A percentile compares a stretch with the other conserved stretches of the same genome.
Conservation (phyloP, 1,284 basidiomycete genomes). For the Stygiomarasmius scandens region DNA sequence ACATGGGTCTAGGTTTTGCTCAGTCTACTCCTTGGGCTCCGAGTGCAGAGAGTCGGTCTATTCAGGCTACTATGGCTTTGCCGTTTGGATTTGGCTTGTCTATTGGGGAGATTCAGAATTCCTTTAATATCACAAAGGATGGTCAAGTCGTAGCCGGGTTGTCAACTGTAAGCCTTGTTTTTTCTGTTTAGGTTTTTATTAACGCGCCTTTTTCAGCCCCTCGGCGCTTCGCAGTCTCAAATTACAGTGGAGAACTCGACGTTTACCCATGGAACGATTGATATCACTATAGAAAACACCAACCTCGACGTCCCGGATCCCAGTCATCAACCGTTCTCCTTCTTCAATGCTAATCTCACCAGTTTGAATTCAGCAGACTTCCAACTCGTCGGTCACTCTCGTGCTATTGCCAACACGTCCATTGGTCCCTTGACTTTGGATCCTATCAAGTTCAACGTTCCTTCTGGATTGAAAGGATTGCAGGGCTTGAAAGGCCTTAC, state of each 20-base stretch:
- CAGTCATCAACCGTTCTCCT: conserved; percentile 54
- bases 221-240: conserved; percentile 60
- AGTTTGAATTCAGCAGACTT: conserved; percentile 51
- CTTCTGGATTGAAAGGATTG: conserved; percentile 66
- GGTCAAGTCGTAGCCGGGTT: conserved; percentile 54
- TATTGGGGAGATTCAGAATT: conserved; percentile 70
- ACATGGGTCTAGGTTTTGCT: conserved; percentile 63
- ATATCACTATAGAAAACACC: conserved; percentile 65
- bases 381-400: conserved; percentile 63
- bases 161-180: conserved; percentile 48
- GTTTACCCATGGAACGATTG: conserved; percentile 67
- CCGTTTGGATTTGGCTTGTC: conserved; percentile 78
- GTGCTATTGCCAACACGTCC: conserved; percentile 67
- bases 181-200: conserved; percentile 14
- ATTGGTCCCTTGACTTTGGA: conserved; percentile 73
- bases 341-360: conserved; percentile 60
- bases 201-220: conserved; percentile 41
- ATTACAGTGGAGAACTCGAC: conserved; percentile 53
- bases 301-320: conserved; percentile 52
- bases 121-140: conserved; percentile 62
- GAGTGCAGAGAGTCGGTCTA: conserved; percentile 54
- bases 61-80: conserved; percentile 65
- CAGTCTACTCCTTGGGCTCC: conserved; percentile 63
- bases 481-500: conserved; percentile 63
- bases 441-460: conserved; percentile 75